Evolutionary conservation across 306 rosid species (phyloP).

Genomic region (Parietaria judaica): DNA sequence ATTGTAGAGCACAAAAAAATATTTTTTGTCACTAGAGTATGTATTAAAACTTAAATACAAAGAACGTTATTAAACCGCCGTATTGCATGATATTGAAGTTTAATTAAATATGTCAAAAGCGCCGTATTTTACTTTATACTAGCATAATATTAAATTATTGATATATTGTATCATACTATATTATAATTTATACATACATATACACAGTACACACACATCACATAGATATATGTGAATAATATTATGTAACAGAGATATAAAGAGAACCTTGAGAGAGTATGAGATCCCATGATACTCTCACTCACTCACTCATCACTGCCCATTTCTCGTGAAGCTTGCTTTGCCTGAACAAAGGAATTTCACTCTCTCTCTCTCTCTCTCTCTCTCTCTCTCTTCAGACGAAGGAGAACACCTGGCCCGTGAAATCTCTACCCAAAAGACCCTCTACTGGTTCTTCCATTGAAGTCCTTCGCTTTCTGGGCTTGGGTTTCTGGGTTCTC

Average conservation of each 20-base stretch:
- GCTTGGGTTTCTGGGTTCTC: conserved; percentile 11
- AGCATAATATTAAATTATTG: too few relatives aligned
- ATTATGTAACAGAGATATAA: not conserved
- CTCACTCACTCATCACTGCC: conserved; percentile 50
- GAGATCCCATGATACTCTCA: conserved; percentile 21
- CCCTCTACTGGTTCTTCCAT: conserved; percentile 9
- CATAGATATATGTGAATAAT: too few relatives aligned
- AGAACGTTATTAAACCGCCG: too few relatives aligned
- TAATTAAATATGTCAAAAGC: too few relatives aligned
- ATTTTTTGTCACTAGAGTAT: too few relatives aligned
- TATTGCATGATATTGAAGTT: too few relatives aligned
- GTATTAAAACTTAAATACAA: too few relatives aligned
- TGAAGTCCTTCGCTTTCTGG: conserved; percentile 29
- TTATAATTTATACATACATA: too few relatives aligned
- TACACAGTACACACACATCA: too few relatives aligned
- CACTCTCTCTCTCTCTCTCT: conserved; percentile 17
- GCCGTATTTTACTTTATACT: too few relatives aligned
- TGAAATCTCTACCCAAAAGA: conserved; percentile 33
- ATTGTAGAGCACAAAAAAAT: too few relatives aligned
- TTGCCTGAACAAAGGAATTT: conserved; percentile 29
- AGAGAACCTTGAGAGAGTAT: conserved; percentile 9
- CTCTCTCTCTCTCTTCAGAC: conserved; percentile 17
- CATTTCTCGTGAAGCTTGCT: conserved; percentile 62
- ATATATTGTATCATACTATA: too few relatives aligned
- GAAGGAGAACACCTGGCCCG: conserved; percentile 53